Conservation (phyloP, 2,329 filamentous ascomycete genomes). For the Gremmenia infestans region DNA sequence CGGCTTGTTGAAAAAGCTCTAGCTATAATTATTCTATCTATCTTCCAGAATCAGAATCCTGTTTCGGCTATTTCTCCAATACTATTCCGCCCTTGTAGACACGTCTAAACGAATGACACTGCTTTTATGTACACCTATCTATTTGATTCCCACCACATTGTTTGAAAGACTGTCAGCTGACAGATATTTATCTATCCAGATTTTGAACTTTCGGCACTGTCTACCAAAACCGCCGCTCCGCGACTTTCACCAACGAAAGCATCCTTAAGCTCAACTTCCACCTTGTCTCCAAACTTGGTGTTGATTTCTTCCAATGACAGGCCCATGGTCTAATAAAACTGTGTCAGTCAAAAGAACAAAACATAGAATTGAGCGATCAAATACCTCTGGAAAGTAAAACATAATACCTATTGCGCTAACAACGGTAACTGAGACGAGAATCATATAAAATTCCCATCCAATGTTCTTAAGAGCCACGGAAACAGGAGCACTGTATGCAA, state of each 20-base stretch:
- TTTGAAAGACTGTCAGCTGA: too few species aligned
- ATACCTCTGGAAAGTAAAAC: slow-evolving; percentile 27
- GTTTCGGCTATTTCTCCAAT: too few species aligned
- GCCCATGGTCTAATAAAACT: slow-evolving; percentile 19
- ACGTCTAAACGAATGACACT: too few species aligned
- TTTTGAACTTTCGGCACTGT: too few species aligned
- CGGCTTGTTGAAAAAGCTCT: too few species aligned
- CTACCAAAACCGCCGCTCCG: not conserved
- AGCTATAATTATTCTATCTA: too few species aligned
- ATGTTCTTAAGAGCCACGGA: slow-evolving; percentile 20
- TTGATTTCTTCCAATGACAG: slow-evolving; percentile 32
- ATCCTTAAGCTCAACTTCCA: slow-evolving; percentile 5
- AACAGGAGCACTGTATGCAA: slow-evolving; percentile 21
- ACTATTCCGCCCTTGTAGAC: too few species aligned
- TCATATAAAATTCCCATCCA: slow-evolving; percentile 32
- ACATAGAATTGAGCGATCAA: not conserved
- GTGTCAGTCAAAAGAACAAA: not conserved
- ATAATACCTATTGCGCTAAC: slow-evolving; percentile 21
- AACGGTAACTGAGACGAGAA: slow-evolving; percentile 27
- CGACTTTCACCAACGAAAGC: not conserved
- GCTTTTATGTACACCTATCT: too few species aligned
- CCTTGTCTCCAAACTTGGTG: slow-evolving; percentile 29
- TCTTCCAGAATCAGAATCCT: too few species aligned
- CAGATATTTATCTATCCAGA: too few species aligned
- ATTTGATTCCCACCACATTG: too few species aligned